phyloP scores from a whole-genome alignment of 2,329 filamentous ascomycete species.

The Diaporthe sp. region DNA sequence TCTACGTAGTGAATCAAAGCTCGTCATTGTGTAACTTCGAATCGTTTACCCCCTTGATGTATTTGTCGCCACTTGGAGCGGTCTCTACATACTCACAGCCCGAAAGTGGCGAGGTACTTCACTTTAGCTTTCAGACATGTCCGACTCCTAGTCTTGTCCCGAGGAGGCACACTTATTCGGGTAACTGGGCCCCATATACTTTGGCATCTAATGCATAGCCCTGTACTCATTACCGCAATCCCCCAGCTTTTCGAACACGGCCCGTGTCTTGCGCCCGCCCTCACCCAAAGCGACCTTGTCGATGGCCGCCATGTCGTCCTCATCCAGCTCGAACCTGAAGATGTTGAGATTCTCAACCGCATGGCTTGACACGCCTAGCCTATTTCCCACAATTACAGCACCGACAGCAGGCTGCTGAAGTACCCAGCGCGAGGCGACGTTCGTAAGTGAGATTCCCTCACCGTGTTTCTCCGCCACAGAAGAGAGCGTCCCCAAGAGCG shows the following conservation, averaged over 20 bases:
- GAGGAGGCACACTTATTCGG: background rate
- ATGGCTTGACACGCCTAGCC: slow-evolving; percentile 49
- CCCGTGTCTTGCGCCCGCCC: slow-evolving; percentile 39
- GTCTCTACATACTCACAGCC: background rate
- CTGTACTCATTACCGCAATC: slow-evolving; percentile 54
- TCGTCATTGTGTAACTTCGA: background rate
- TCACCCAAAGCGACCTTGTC: slow-evolving; percentile 45
- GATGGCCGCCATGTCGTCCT: slow-evolving; percentile 46
- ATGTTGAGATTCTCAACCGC: slow-evolving; percentile 48
- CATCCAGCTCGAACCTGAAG: slow-evolving; percentile 47
- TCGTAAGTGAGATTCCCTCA: slow-evolving; percentile 46
- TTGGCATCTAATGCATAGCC: slow-evolving; percentile 44
- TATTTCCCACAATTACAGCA: slow-evolving; percentile 52
- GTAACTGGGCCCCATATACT: background rate
- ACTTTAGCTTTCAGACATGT: background rate
- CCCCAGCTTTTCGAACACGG: slow-evolving; percentile 47
- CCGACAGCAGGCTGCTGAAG: slow-evolving; percentile 51
- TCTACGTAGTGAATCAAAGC: background rate
- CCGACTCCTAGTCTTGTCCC: background rate
- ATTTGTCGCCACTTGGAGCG: background rate
- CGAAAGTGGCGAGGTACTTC: background rate
- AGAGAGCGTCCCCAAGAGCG: slow-evolving; percentile 46
- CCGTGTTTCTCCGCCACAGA: slow-evolving; percentile 46
- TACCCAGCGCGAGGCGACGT: slow-evolving; percentile 53
- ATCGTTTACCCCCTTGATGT: background rate